Evolutionary conservation across 768 basidiomycete species (phyloP).

Genomic region (Phylloporus sp.): DNA sequence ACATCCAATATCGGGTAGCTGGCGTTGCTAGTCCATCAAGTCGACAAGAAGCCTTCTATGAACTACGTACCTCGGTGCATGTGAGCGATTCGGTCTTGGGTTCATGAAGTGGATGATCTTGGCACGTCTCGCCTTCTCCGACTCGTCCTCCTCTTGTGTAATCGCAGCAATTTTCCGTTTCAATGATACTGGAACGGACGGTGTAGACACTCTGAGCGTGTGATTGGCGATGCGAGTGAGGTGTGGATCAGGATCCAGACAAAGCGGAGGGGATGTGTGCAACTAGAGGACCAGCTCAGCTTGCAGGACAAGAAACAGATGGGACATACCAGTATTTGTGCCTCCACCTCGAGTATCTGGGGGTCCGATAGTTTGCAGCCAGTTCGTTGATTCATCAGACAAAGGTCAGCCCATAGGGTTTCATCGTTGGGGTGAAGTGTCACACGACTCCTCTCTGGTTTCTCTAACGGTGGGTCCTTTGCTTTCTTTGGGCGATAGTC

Average conservation of each 20-base stretch:
- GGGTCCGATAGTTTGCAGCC: conserved; percentile 62
- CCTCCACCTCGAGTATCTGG: conserved; percentile 69
- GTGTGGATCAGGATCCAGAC: conserved; percentile 75
- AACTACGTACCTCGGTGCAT: conserved; percentile 44
- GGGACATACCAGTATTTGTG: conserved; percentile 59
- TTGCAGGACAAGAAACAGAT: background rate
- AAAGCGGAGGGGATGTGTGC: conserved; percentile 69
- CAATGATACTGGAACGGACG: conserved; percentile 64
- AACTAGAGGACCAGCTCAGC: conserved; percentile 40
- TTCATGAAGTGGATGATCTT: conserved; percentile 82
- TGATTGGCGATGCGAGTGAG: conserved; percentile 73
- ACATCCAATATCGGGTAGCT: conserved; percentile 61
- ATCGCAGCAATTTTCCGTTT: conserved; percentile 70
- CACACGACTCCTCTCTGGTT: conserved; percentile 60
- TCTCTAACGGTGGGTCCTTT: conserved; percentile 54
- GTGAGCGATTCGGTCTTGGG: conserved; percentile 45
- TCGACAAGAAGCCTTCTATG: background rate
- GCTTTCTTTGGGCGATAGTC: conserved; percentile 63
- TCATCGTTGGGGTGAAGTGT: conserved; percentile 76
- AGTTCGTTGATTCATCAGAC: conserved; percentile 55
- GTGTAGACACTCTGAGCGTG: conserved; percentile 65
- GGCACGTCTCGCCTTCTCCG: conserved; percentile 62
- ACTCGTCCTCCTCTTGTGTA: conserved; percentile 73
- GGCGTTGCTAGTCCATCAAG: conserved; percentile 1
- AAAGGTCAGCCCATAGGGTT: conserved; percentile 75